These are phyloP conservation scores for Xylaria nigripes DNA, from an alignment of 495 filamentous ascomycete genomes.

Conservation along the genomic window DNA sequence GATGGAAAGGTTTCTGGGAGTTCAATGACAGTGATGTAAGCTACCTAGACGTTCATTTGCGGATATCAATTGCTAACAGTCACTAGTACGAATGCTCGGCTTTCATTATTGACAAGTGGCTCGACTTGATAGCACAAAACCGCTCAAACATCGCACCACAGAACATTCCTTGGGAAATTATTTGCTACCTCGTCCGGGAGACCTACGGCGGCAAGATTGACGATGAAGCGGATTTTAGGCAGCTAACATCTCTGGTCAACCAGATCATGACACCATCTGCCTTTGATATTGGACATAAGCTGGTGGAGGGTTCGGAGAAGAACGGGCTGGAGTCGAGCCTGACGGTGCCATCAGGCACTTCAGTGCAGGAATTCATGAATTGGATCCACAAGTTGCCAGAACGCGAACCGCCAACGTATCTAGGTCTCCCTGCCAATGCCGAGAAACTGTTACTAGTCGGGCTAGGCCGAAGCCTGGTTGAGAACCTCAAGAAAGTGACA, in stretches of 20 bases:
- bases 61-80: slow-evolving; percentile 19
- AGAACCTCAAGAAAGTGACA: slow-evolving; percentile 73
- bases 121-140: slow-evolving; percentile 69
- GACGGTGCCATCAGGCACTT: slow-evolving; percentile 67
- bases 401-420: slow-evolving; percentile 90
- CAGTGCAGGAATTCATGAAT: slow-evolving; percentile 74
- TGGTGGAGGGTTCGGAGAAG: slow-evolving; percentile 53
- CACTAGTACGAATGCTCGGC: slow-evolving; percentile 90
- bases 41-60: slow-evolving; percentile 14
- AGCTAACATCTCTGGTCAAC: slow-evolving; percentile 63
- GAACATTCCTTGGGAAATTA: slow-evolving; percentile 96
- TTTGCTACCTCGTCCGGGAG: slow-evolving; percentile 82
- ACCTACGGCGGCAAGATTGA: slow-evolving; percentile 99
- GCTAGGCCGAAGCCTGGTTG: slow-evolving; percentile 76
- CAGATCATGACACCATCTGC: slow-evolving; percentile 73
- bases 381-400: slow-evolving; percentile 93
- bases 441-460: slow-evolving; percentile 92
- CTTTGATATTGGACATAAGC: slow-evolving; percentile 83
- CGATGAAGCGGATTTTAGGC: slow-evolving; percentile 73
- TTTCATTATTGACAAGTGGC: slow-evolving; percentile 93
- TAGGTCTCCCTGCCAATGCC: slow-evolving; percentile 92
- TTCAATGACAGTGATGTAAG: slow-evolving; percentile 99
- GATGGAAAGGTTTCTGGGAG: slow-evolving; percentile 99
- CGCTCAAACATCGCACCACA: slow-evolving; percentile 86
- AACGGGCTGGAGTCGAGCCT: slow-evolving; percentile 52